A percentile compares a stretch with the other conserved stretches of the same genome.
Conservation (phyloP, 2,329 filamentous ascomycete species). For the Xylaria sp. region DNA sequence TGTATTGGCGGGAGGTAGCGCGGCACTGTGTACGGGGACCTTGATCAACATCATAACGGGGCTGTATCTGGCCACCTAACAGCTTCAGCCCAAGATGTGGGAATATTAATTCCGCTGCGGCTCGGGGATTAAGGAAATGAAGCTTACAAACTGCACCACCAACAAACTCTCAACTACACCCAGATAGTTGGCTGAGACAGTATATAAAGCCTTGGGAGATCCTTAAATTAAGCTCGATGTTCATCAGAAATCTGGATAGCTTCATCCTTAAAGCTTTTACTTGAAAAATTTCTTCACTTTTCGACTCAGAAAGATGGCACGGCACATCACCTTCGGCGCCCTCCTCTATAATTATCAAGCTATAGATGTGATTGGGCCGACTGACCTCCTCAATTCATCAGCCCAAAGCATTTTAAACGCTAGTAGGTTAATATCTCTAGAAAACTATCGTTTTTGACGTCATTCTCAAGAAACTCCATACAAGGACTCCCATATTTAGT, state of each 20-base stretch:
- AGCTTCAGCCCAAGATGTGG: neutral
- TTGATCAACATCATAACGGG: neutral
- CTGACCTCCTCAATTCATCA: conserved; percentile 26
- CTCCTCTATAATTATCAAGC: conserved; percentile 29
- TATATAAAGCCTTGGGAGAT: conserved; percentile 12
- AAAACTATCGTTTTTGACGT: neutral
- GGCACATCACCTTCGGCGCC: conserved; percentile 10
- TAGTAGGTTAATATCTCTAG: conserved; percentile 1
- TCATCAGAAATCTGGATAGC: neutral
- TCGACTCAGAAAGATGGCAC: conserved; percentile 15
- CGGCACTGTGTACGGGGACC: neutral
- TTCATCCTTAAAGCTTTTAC: neutral
- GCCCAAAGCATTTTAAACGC: neutral
- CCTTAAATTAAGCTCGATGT: neutral
- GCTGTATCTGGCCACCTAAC: neutral
- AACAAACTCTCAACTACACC: neutral
- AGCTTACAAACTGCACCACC: conserved; percentile 4
- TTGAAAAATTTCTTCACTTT: neutral
- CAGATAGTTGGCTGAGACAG: neutral
- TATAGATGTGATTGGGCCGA: conserved; percentile 27
- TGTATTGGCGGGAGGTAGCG: neutral
- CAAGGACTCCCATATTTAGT: neutral
- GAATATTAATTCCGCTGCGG: conserved; percentile 20
- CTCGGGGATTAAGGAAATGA: conserved; percentile 16
- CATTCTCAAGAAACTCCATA: neutral